Evolutionary conservation across 805 yeast species (phyloP).

Genomic region (Candida sonorensis): DNA sequence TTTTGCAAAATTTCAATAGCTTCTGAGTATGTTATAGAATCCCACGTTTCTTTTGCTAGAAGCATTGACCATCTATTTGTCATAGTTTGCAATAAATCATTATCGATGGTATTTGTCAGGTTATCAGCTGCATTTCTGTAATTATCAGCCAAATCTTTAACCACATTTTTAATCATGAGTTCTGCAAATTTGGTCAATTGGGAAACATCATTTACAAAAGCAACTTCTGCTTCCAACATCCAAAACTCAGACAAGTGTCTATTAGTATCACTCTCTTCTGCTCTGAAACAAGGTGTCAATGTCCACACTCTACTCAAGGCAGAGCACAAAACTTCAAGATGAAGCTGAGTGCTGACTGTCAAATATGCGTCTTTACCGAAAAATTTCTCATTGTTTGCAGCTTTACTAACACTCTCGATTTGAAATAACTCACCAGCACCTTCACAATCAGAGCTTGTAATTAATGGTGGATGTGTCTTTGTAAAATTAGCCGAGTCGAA

Average conservation of each 20-base stretch:
- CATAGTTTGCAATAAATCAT: slow-evolving; percentile 31
- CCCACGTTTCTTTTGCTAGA: slow-evolving; percentile 46
- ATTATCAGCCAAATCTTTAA: slow-evolving; percentile 23
- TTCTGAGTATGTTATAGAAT: slow-evolving; percentile 62
- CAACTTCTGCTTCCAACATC: slow-evolving; percentile 93
- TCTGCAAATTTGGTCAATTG: slow-evolving; percentile 66
- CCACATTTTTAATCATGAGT: slow-evolving; percentile 54
- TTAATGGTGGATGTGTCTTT: slow-evolving; percentile 79
- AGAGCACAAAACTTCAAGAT: slow-evolving; percentile 71
- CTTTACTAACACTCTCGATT: slow-evolving; percentile 32
- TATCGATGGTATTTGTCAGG: slow-evolving; percentile 30
- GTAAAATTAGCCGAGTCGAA: slow-evolving; percentile 49
- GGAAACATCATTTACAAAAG: slow-evolving; percentile 50
- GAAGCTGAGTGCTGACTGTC: slow-evolving; percentile 90
- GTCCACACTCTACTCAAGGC: slow-evolving; percentile 83
- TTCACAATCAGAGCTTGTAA: slow-evolving; percentile 91
- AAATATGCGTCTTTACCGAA: slow-evolving; percentile 65
- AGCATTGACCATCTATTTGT: slow-evolving; percentile 54
- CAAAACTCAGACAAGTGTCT: slow-evolving; percentile 93
- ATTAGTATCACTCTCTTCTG: slow-evolving; percentile 86
- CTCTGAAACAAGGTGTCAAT: slow-evolving; percentile 85
- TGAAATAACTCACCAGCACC: slow-evolving; percentile 92
- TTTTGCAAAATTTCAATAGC: slow-evolving; percentile 53
- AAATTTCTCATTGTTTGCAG: slow-evolving; percentile 30
- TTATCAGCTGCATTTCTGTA: slow-evolving; percentile 26